A percentile compares a stretch with the other conserved stretches of the same genome.
Conservation (phyloP, 2,329 filamentous ascomycete genomes). For the Thelonectria discophora region DNA sequence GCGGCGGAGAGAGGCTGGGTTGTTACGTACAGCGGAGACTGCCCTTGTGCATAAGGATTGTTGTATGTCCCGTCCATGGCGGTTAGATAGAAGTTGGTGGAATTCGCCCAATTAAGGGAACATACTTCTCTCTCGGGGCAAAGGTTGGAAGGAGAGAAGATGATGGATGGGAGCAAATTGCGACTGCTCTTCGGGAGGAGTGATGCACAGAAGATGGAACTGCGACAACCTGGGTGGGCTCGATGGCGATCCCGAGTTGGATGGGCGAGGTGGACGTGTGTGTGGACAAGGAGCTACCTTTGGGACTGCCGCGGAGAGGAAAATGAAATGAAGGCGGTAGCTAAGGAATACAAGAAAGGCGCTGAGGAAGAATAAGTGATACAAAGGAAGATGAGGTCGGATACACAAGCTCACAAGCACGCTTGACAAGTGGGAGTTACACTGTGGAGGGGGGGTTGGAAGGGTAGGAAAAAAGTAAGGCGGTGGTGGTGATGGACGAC, state of each 20-base stretch:
- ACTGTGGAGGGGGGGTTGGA: constrained; percentile 29
- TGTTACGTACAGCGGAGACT: constrained; percentile 41
- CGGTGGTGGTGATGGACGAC: constrained; percentile 31
- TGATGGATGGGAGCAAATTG: constrained; percentile 18
- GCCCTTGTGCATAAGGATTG: constrained; percentile 42
- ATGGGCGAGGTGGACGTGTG: constrained; percentile 7
- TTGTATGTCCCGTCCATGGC: constrained; percentile 45
- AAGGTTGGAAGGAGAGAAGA: constrained; percentile 10
- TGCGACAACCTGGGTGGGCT: constrained; percentile 26
- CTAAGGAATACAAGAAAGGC: background rate
- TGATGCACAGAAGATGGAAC: constrained; percentile 24
- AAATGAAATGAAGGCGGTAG: constrained; percentile 5
- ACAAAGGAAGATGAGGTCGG: constrained; percentile 15
- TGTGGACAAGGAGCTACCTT: constrained; percentile 19
- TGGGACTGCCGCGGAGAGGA: constrained; percentile 18
- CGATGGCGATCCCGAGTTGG: constrained; percentile 20
- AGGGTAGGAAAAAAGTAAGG: constrained; percentile 22
- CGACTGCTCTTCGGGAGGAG: constrained; percentile 13
- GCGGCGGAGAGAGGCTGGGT: background rate
- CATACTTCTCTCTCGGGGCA: constrained; percentile 34
- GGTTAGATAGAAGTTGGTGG: constrained; percentile 13
- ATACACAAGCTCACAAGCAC: constrained; percentile 15
- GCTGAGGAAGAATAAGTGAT: constrained; percentile 24
- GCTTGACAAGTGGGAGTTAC: constrained; percentile 19
- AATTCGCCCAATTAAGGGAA: constrained; percentile 31